phyloP scores from a whole-genome alignment of 148 eudicot genomes.

The Hydrangea macrophylla region DNA sequence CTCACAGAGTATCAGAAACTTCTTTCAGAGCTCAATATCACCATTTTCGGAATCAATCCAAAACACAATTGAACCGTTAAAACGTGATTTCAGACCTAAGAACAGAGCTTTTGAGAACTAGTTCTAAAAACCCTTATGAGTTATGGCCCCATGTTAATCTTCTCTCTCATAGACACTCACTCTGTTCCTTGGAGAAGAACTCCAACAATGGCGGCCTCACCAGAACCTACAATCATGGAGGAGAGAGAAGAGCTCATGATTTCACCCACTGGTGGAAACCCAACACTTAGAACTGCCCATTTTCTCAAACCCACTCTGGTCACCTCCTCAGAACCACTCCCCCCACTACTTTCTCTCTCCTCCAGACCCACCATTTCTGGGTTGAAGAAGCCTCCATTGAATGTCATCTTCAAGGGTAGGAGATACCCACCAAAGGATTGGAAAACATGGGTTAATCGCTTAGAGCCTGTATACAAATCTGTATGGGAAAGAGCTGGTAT shows the following conservation, averaged over 20 bases:
- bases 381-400: neutral
- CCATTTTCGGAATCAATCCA: no score
- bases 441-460: conserved; percentile 7
- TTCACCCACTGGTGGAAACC: conserved; percentile 18
- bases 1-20: no score
- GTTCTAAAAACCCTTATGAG: no score
- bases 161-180: neutral
- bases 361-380: conserved; percentile 9
- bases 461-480: neutral
- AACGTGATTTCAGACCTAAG: no score
- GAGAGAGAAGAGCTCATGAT: conserved; percentile 30
- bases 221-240: neutral
- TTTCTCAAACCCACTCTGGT: conserved; percentile 38
- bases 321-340: neutral
- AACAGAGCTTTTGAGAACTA: no score
- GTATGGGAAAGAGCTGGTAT: conserved; percentile 10
- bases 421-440: conserved; percentile 1
- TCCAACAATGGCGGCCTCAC: conserved; percentile 2
- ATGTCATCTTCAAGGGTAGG: neutral
- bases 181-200: no score
- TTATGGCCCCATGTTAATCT: no score
- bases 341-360: conserved; percentile 11
- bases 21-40: no score
- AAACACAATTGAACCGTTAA: no score
- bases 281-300: conserved; percentile 30